These are phyloP conservation scores for Aspergillus brunneoviolaceus DNA, from an alignment of 2,329 filamentous ascomycete genomes.

Conservation along the genomic window DNA sequence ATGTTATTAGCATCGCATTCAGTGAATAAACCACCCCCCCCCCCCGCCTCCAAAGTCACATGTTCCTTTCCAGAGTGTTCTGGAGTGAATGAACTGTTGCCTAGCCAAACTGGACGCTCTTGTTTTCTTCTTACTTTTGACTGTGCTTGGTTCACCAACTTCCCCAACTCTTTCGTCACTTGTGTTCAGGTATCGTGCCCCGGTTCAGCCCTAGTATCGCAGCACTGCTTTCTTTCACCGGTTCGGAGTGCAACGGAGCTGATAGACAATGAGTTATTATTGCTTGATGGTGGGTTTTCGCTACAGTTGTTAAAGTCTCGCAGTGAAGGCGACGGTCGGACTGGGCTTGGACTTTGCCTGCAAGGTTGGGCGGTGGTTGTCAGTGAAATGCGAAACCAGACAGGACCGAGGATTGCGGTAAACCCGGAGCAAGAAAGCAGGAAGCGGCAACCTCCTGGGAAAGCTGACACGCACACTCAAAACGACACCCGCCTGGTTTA, in stretches of 20 bases:
- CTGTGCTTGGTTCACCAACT: not conserved
- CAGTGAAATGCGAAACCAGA: not conserved
- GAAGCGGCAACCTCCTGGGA: not conserved
- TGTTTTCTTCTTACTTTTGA: not conserved
- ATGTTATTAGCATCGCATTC: slow-evolving; percentile 11
- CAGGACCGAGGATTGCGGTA: not conserved
- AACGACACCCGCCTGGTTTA: slow-evolving; percentile 5
- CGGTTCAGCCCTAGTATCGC: not conserved
- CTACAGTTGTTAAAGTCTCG: no score
- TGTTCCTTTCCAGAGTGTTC: not conserved
- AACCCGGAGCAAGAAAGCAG: not conserved
- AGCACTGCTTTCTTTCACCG: not conserved
- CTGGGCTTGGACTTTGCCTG: not conserved
- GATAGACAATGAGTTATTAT: not conserved
- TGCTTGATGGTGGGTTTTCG: no score
- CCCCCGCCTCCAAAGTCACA: not conserved
- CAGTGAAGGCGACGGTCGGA: no score
- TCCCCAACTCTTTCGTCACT: not conserved
- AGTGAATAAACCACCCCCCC: not conserved
- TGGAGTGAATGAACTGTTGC: not conserved
- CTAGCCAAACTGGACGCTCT: no score
- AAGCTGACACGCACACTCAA: not conserved
- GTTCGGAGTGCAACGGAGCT: not conserved
- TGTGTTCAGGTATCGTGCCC: not conserved
- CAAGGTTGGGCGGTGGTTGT: not conserved